Percentiles rank a stretch among this genome's conserved stretches.
phyloP scores from a whole-genome alignment of 2,329 filamentous ascomycete species.

The Microsporum canis region DNA sequence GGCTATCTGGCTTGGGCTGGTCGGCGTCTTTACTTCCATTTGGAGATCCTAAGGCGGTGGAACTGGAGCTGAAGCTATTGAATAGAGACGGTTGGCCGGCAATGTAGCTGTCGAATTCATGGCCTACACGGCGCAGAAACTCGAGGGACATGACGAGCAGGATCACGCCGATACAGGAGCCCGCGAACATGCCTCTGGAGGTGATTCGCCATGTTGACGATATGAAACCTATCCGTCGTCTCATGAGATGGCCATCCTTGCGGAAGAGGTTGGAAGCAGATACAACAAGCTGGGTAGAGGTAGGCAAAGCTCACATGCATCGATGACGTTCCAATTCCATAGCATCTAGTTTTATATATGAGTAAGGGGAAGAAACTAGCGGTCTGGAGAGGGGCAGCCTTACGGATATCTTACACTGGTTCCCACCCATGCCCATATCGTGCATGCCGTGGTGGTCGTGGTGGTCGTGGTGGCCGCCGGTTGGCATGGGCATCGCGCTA shows the following conservation, averaged over 20 bases:
- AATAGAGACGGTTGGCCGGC: conserved; percentile 39
- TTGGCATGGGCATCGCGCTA: conserved; percentile 8
- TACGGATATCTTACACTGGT: conserved; percentile 25
- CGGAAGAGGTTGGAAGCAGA: neutral
- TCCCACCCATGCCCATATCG: conserved; percentile 14
- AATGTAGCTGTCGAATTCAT: conserved; percentile 62
- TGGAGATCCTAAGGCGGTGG: neutral
- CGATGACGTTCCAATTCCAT: conserved; percentile 67
- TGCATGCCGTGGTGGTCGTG: conserved; percentile 10
- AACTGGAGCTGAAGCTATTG: conserved; percentile 14
- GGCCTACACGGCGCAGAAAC: conserved; percentile 55
- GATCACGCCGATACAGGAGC: conserved; percentile 66
- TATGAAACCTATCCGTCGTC: conserved; percentile 49
- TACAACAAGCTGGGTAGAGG: neutral
- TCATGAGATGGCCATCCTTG: neutral
- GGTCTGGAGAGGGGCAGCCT: conserved; percentile 4
- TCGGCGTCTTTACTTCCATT: neutral
- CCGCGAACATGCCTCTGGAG: conserved; percentile 61
- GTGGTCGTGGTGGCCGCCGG: conserved; percentile 2
- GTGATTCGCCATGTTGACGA: conserved; percentile 57
- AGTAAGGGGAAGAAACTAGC: neutral
- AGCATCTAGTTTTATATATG: conserved; percentile 48
- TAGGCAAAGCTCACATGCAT: conserved; percentile 39
- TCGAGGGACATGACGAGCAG: conserved; percentile 64
- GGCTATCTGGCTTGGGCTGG: neutral